Conservation (phyloP, 1,284 basidiomycete species). For the Laetiporus sulphureus region DNA sequence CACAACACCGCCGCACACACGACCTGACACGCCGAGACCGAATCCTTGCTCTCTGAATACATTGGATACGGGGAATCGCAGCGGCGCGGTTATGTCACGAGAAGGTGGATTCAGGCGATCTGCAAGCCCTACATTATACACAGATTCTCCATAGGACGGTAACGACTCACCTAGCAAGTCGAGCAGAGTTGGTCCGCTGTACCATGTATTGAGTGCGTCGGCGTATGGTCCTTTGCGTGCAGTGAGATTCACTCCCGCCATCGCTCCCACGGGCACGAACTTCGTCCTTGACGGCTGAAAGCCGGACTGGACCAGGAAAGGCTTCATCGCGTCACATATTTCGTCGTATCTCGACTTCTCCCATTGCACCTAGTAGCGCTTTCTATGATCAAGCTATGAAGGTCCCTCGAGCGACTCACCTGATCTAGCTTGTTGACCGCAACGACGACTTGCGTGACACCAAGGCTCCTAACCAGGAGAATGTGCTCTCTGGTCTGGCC, state of each 20-base stretch:
- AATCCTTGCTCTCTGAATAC: slow-evolving; percentile 89
- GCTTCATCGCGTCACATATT: slow-evolving; percentile 68
- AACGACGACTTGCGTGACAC: slow-evolving; percentile 90
- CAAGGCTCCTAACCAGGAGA: slow-evolving; percentile 86
- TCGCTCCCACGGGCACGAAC: slow-evolving; percentile 89
- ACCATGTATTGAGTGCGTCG: slow-evolving; percentile 64
- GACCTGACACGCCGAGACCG: slow-evolving; percentile 80
- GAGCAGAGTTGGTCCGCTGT: slow-evolving; percentile 80
- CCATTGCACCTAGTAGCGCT: slow-evolving; percentile 87
- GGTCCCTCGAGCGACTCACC: slow-evolving; percentile 40
- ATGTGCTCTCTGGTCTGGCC: slow-evolving; percentile 98
- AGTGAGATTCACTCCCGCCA: slow-evolving; percentile 85
- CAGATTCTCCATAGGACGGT: slow-evolving; percentile 1
- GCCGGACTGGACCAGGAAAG: slow-evolving; percentile 85
- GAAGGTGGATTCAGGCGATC: slow-evolving; percentile 80
- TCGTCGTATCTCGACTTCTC: slow-evolving; percentile 78
- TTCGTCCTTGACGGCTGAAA: slow-evolving; percentile 75
- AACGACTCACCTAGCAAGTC: slow-evolving; percentile 63
- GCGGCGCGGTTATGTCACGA: slow-evolving; percentile 70
- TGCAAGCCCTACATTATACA: slow-evolving; percentile 25
- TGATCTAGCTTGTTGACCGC: slow-evolving; percentile 95
- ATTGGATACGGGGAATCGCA: slow-evolving; percentile 90
- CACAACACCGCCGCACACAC: slow-evolving; percentile 82
- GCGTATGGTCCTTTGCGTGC: slow-evolving; percentile 42
- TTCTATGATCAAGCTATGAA: neutral